Evolutionary conservation across 2,329 filamentous ascomycete species (phyloP).

Genomic region (Aspergillus sp.): DNA sequence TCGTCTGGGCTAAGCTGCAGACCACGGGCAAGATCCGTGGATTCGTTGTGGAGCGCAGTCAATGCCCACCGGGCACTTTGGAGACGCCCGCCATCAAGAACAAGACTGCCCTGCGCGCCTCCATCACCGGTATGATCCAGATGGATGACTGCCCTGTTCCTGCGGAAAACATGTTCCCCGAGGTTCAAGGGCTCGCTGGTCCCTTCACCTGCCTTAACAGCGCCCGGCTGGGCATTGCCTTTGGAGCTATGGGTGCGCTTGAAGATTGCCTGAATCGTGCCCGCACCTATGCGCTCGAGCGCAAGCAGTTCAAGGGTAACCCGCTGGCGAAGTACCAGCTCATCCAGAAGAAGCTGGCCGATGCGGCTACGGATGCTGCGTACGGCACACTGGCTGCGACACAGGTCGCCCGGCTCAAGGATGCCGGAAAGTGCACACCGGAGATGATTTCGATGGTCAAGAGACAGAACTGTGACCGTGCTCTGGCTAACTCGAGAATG

Average conservation of each 20-base stretch:
- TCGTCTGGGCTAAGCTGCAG: slow-evolving; percentile 92
- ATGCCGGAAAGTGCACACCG: slow-evolving; percentile 80
- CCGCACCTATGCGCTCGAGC: slow-evolving; percentile 83
- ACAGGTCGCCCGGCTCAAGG: slow-evolving; percentile 91
- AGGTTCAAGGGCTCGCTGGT: slow-evolving; percentile 80
- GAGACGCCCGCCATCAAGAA: slow-evolving; percentile 91
- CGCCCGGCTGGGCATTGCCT: slow-evolving; percentile 88
- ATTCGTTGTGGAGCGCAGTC: slow-evolving; percentile 82
- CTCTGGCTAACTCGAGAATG: slow-evolving; percentile 73
- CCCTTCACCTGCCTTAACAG: slow-evolving; percentile 95
- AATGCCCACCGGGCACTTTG: slow-evolving; percentile 83
- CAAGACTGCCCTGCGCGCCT: slow-evolving; percentile 91
- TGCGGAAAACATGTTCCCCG: slow-evolving; percentile 89
- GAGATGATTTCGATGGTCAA: slow-evolving; percentile 99
- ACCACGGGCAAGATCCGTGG: slow-evolving; percentile 92
- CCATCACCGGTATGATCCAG: slow-evolving; percentile 97
- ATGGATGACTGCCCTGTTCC: slow-evolving; percentile 88
- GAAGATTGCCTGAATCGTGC: slow-evolving; percentile 86
- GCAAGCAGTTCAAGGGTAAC: slow-evolving; percentile 95
- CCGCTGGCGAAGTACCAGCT: slow-evolving; percentile 95
- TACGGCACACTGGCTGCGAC: slow-evolving; percentile 87
- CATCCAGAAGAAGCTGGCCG: slow-evolving; percentile 95
- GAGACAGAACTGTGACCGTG: slow-evolving; percentile 93
- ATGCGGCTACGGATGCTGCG: slow-evolving; percentile 86
- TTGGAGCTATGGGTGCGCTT: slow-evolving; percentile 89